These are phyloP conservation scores for Penicillium manginii DNA, from an alignment of 495 filamentous ascomycete species.

Conservation along the genomic window DNA sequence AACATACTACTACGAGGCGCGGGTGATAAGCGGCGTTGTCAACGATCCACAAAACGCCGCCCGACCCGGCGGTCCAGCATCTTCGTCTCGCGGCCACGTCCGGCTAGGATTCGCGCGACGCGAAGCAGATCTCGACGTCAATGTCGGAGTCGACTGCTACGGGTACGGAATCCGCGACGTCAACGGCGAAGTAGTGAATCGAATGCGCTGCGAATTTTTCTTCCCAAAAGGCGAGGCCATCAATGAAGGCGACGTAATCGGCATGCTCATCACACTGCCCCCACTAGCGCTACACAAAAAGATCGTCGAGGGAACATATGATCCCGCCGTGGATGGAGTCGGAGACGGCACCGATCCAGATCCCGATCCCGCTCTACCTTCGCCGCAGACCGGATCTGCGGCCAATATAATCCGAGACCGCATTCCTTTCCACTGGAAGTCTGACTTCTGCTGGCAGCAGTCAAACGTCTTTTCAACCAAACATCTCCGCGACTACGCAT, in stretches of 20 bases:
- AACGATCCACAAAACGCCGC: slow-evolving; percentile 29
- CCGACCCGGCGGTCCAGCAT: slow-evolving; percentile 37
- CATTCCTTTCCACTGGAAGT: slow-evolving; percentile 90
- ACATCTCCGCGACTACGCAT: slow-evolving; percentile 75
- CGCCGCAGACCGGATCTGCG: no score
- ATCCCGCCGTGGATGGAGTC: slow-evolving; percentile 71
- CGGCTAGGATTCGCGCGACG: slow-evolving; percentile 88
- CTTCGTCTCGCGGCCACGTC: slow-evolving; percentile 69
- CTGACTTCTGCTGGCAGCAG: slow-evolving; percentile 91
- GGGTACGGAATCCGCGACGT: slow-evolving; percentile 93
- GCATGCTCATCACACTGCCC: slow-evolving; percentile 88
- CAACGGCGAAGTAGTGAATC: slow-evolving; percentile 86
- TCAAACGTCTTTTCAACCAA: slow-evolving; percentile 90
- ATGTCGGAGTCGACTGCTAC: slow-evolving; percentile 94
- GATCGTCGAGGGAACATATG: slow-evolving; percentile 83
- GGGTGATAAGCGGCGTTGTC: slow-evolving; percentile 71
- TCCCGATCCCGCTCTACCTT: no score
- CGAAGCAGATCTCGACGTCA: slow-evolving; percentile 88
- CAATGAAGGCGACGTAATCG: slow-evolving; percentile 89
- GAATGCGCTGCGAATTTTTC: slow-evolving; percentile 89
- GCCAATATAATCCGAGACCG: slow-evolving; percentile 90
- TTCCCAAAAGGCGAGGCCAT: slow-evolving; percentile 73
- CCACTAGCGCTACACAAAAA: slow-evolving; percentile 82
- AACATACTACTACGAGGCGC: slow-evolving; percentile 91
- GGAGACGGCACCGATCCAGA: not conserved